Evolutionary conservation across 2,329 filamentous ascomycete genomes (phyloP), one percentile per base, ranked within the genome.

Genomic region (Aspergillus tubingensis): DNA sequence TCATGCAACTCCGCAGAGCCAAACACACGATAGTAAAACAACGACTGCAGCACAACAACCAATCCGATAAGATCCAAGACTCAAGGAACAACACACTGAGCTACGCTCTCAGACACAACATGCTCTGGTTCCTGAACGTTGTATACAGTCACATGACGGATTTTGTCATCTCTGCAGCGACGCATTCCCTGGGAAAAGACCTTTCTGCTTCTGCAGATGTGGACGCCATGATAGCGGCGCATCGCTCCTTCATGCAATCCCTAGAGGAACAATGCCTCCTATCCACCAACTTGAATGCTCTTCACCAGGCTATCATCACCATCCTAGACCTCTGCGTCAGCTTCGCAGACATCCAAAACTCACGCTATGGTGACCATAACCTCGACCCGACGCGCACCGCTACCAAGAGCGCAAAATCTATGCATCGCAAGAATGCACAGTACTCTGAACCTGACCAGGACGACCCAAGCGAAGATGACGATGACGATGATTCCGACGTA

Each of bases 51-150:
- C 72, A 74, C 61, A 66, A 66, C 49, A n/a, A 57, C 51, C 60
- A 41, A 47, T 30, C 23, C 23, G 78, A 82, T 51, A 80, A 81
- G 30, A 73, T 83, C 68, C 81, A 21, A 10, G 38, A 57, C 19
- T 11, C 77, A 79, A 60, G 76, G 74, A 65, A 71, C 72, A 36
- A 75, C 54, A 67, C 68, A 23, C 58, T 76, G 13, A 76, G 76
- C 43, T 78, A 76, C 59, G 72, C 72, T 32, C 78, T 94, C 8
- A 86, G 91, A 39, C 86, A 87, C 30, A 86, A 85, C 53, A 81
- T 96, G 3, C 78, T 92, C 10, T 94, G 91, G 89, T 94, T 96
- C 75, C 85, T 86, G 65, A 89, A 88, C 64, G 86, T 84, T 0
- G 69, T 96, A 1, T 88, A 91, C 68, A 87, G 88, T 8, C 95